phyloP scores from a whole-genome alignment of 768 basidiomycete genomes.

The Mycena vitilis region DNA sequence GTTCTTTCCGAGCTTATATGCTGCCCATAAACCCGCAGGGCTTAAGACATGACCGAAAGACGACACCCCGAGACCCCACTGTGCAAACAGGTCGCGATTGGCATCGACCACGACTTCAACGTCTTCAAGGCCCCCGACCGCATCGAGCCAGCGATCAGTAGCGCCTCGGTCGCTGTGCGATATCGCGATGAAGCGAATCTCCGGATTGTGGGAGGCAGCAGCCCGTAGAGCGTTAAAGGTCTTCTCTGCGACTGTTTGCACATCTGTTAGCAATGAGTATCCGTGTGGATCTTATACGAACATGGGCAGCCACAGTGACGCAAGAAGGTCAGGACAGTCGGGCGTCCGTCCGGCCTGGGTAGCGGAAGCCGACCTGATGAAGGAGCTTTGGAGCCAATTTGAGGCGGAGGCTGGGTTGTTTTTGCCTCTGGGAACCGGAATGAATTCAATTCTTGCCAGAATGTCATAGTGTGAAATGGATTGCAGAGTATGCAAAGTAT shows the following conservation, averaged over 20 bases:
- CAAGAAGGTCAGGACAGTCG: constrained; percentile 21
- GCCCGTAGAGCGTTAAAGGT: constrained; percentile 24
- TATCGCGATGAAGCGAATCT: constrained; percentile 24
- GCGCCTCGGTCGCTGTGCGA: constrained; percentile 23
- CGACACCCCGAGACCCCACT: constrained; percentile 26
- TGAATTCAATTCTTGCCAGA: constrained; percentile 26
- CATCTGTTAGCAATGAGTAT: neutral
- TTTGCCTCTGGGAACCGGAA: constrained; percentile 19
- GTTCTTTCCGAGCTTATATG: constrained; percentile 23
- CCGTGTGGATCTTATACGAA: constrained; percentile 3
- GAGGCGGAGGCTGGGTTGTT: neutral
- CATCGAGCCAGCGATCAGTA: constrained; percentile 21
- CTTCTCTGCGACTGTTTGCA: constrained; percentile 17
- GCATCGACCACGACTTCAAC: constrained; percentile 22
- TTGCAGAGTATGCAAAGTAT: too few species aligned
- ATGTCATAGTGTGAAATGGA: constrained; percentile 10
- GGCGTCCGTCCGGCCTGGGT: constrained; percentile 14
- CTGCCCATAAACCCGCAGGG: constrained; percentile 18
- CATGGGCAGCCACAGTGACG: constrained; percentile 31
- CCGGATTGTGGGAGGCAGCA: neutral
- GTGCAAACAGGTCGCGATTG: constrained; percentile 15
- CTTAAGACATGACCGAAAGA: constrained; percentile 20
- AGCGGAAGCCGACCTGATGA: constrained; percentile 5
- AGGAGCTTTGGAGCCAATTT: constrained; percentile 16
- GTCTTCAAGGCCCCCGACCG: constrained; percentile 2